Percentiles rank a stretch among this genome's conserved stretches.
These are phyloP conservation scores for Rhizopogon vesiculosus DNA, from an alignment of 768 basidiomycete genomes.

Conservation along the genomic window DNA sequence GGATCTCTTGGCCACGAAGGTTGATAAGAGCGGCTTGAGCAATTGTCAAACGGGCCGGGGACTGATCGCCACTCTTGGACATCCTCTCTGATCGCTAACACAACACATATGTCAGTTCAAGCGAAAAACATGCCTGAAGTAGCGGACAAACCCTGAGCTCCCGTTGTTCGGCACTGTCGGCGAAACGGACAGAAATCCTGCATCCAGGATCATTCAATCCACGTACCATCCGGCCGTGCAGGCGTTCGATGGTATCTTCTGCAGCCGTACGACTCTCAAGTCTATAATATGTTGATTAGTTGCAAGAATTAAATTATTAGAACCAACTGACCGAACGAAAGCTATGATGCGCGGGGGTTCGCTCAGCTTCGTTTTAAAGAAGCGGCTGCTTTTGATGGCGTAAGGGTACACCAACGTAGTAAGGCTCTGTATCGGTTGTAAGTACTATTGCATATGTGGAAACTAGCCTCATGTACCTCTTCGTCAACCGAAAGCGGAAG, in stretches of 20 bases:
- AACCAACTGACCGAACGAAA: conserved; percentile 60
- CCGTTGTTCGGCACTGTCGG: conserved; percentile 73
- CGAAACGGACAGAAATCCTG: conserved; percentile 75
- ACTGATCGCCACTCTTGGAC: conserved; percentile 55
- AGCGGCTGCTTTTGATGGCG: conserved; percentile 68
- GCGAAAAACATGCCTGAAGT: background rate
- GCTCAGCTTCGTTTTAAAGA: conserved; percentile 76
- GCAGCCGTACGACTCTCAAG: conserved; percentile 69
- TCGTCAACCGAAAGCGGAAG: conserved; percentile 70
- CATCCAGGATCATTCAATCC: conserved; percentile 77
- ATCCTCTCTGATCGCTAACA: conserved; percentile 58
- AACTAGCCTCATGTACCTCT: conserved; percentile 33
- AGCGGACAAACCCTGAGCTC: conserved; percentile 58
- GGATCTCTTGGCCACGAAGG: conserved; percentile 60
- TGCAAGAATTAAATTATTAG: background rate
- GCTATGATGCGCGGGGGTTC: conserved; percentile 77
- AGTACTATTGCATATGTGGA: background rate
- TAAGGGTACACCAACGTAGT: conserved; percentile 63
- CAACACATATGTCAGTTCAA: background rate
- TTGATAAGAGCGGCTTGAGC: conserved; percentile 77
- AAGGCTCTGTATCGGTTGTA: conserved; percentile 41
- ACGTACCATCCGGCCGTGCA: conserved; percentile 77
- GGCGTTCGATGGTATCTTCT: conserved; percentile 70
- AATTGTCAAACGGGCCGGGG: conserved; percentile 65
- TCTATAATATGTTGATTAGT: conserved; percentile 28